phyloP scores from a whole-genome alignment of 2,329 filamentous ascomycete species.

The Talaromyces sp. region DNA sequence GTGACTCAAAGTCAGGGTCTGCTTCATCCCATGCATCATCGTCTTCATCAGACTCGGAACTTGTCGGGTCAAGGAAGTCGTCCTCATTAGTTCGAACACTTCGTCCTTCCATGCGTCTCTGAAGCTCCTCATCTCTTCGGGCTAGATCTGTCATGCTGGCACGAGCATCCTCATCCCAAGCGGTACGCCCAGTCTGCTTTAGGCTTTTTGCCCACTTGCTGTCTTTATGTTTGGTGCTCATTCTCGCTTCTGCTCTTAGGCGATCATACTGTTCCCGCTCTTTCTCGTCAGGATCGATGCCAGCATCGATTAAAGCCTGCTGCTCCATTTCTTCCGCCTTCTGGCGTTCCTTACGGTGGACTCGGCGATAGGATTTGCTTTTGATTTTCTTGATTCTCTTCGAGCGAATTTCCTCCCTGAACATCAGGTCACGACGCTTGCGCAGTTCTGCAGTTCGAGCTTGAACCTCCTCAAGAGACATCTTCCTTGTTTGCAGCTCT shows the following conservation, averaged over 20 bases:
- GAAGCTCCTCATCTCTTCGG: conserved; percentile 73
- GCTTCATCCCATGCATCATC: conserved; percentile 53
- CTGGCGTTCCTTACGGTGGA: conserved; percentile 76
- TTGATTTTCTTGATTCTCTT: conserved; percentile 99
- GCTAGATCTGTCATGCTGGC: conserved; percentile 75
- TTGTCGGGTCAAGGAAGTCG: conserved; percentile 45
- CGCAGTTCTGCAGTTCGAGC: conserved; percentile 70
- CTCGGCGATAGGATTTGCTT: conserved; percentile 87
- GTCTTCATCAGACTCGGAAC: conserved; percentile 58
- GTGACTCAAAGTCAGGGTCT: conserved; percentile 29
- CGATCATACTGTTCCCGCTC: conserved; percentile 65
- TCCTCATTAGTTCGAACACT: conserved; percentile 58
- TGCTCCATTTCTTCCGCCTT: conserved; percentile 53
- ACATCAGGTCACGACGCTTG: conserved; percentile 75
- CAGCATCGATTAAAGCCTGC: conserved; percentile 54
- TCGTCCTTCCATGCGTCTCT: conserved; percentile 72
- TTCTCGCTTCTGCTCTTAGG: conserved; percentile 73
- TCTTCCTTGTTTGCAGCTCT: conserved; percentile 64
- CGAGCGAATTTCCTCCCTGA: conserved; percentile 79
- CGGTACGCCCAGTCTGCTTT: conserved; percentile 70
- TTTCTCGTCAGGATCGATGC: conserved; percentile 58
- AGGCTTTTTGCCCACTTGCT: conserved; percentile 89
- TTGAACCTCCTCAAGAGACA: conserved; percentile 68
- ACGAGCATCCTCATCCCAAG: conserved; percentile 85
- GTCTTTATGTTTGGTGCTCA: conserved; percentile 78